Base-by-base conservation (phyloP, 2,329 filamentous ascomycete genomes). In the Aschersonia sp. region DNA sequence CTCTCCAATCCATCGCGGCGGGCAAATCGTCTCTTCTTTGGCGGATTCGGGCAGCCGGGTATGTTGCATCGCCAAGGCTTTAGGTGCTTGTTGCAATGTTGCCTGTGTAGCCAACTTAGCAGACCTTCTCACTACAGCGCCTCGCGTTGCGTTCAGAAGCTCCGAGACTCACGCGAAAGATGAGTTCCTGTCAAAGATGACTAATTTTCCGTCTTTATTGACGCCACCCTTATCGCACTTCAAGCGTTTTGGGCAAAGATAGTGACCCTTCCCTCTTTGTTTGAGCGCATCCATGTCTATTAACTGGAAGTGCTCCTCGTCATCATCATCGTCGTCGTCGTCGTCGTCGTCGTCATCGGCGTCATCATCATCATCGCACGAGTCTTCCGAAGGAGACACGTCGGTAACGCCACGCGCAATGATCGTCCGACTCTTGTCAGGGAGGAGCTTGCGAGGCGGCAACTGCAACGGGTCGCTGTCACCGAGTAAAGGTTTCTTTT, bases 1-100 rank as follows among this genome's bases (percentile, higher is more conserved):
- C 66, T 61, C 47, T 67, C 62, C n/a, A 68, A 53, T 14, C 66
- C 66, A 50, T 68, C 66, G 49, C 64, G 60, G 46, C 66, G 63
- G 9, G 66, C 66, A 49, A 68, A 68, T 14, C 59, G 61, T 47
- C 66, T 63, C 49, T 67, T 68, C 48, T 67, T 66, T 9, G 61
- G 61, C 7, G 63, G 63, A 41, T 68, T 68, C 10, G 66, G 66
- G 40, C 66, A 68, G 7, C 65, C 62, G 42, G 60, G 58, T 29
- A 63, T 47, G 41, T 62, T 58, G 53, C 66, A 68, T 29, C 61
- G 61, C 62, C 63, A 68, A 12, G 66, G 66, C 50, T 67, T 68
- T 30, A 62, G 58, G 50, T 68, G 66, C 44, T 68, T 68, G 55
- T 68, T 67, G 49, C 64, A 63, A 52, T 68, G 66, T 54, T 68